Percentiles rank a stretch among this genome's conserved stretches.
phyloP scores from a whole-genome alignment of 768 basidiomycete species.

The Naematelia aurantialba region DNA sequence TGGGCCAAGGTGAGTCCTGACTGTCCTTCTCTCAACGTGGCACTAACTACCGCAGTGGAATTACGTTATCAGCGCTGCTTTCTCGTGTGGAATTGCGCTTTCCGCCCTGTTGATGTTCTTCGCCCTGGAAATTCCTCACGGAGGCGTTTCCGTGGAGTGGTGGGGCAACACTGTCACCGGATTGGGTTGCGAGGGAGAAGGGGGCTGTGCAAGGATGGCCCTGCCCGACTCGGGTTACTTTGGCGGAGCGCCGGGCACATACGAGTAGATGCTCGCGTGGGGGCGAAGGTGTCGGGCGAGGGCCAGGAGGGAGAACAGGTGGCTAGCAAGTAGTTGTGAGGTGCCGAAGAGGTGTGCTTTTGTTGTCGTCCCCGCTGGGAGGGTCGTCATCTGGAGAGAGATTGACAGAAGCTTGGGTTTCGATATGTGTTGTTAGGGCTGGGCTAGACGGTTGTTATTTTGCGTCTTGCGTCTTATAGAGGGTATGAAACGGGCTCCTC shows the following conservation, averaged over 20 bases:
- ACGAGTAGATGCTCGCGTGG: too few species aligned
- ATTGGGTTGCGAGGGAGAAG: constrained; percentile 14
- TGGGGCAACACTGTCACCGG: constrained; percentile 35
- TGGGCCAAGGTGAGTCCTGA: constrained; percentile 18
- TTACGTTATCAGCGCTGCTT: constrained; percentile 43
- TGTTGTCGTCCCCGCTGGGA: too few species aligned
- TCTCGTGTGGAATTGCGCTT: constrained; percentile 46
- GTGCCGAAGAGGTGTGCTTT: too few species aligned
- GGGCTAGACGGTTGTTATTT: too few species aligned
- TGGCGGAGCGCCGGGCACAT: constrained; percentile 21
- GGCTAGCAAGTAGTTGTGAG: too few species aligned
- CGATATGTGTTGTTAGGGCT: too few species aligned
- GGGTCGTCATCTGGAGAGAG: too few species aligned
- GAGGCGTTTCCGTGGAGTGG: constrained; percentile 36
- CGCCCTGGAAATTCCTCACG: constrained; percentile 22
- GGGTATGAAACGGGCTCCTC: too few species aligned
- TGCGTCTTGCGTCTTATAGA: too few species aligned
- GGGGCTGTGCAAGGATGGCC: constrained; percentile 14
- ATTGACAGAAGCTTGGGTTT: too few species aligned
- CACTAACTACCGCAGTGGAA: constrained; percentile 17
- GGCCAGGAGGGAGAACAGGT: too few species aligned
- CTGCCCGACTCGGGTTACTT: constrained; percentile 28
- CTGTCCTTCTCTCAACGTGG: background rate
- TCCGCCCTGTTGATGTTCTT: constrained; percentile 50
- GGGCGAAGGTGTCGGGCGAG: too few species aligned